Evolutionary conservation across 2,329 filamentous ascomycete species (phyloP), one percentile per base, ranked within the genome.

Genomic region (Alternaria infectoria): DNA sequence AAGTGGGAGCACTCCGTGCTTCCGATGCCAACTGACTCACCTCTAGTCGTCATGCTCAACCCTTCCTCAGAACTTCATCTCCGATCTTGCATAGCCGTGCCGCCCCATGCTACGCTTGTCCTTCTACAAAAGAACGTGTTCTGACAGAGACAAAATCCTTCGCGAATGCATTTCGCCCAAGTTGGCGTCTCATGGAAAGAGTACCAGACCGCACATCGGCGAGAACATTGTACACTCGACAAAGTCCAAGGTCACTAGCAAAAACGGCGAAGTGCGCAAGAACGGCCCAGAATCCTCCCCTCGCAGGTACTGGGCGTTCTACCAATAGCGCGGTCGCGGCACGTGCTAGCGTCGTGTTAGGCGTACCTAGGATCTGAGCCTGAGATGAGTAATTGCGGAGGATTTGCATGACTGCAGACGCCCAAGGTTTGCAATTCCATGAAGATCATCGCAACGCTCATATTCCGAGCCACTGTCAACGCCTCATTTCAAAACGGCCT

Each of bases 311-410:
- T 44, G 59, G 40, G 17, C n/a, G 28, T 44, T 26, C 43, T 59
- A 52, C 51, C 55, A 54, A 36, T 56, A 62, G 62, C 30, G 46
- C 56, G 46, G 62, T 17, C 28, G 30, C 45, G 55, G 50, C 28
- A 44, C 26, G 54, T 28, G 15, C 36, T 62, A 55, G 59, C 55
- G 50, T 11, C 19, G 21, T 43, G 11, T 54, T 52, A 50, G 59
- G 36, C 55, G 21, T 45, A 21, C 46, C 28, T 36, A 44, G 46
- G 19, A 54, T 49, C 62, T 55, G 25, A 59, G 52, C 46, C 50
- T 25, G 49, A 54, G n/a, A 57, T 26, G 11, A 46, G 57, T 55
- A 32, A 56, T 47, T 52, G 62, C 46, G 55, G 59, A 65, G 50
- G 51, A 59, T 65, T 65, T 58, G 45, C 57, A 57, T 45, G 43